Conservation (phyloP, 2,329 filamentous ascomycete species). For the Magnaporthiopsis rhizophila region DNA sequence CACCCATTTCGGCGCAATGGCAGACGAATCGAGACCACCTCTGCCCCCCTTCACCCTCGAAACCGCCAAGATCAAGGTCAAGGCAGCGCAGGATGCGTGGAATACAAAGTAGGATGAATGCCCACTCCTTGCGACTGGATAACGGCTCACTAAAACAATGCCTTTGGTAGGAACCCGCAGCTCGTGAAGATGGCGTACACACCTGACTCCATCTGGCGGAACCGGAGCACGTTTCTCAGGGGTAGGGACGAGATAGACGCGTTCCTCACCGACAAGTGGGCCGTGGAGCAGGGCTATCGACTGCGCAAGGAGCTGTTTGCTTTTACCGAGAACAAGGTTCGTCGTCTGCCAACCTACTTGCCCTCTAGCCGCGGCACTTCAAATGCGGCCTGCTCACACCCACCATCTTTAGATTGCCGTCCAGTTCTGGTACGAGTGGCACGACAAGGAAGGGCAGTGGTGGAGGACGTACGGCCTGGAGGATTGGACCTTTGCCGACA, state of each 20-base stretch:
- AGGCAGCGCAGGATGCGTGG: conserved; percentile 76
- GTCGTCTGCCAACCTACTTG: background rate
- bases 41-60: conserved; percentile 67
- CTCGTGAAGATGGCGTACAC: conserved; percentile 67
- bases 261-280: conserved; percentile 69
- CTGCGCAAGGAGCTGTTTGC: conserved; percentile 80
- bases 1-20: conserved; percentile 12
- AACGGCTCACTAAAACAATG: too few species aligned
- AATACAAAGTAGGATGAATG: conserved; percentile 53
- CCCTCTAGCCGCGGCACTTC: background rate
- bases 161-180: conserved; percentile 47
- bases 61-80: conserved; percentile 68
- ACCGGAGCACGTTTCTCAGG: conserved; percentile 60
- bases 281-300: conserved; percentile 60
- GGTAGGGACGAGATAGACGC: conserved; percentile 60
- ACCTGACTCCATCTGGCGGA: conserved; percentile 70
- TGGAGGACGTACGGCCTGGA: conserved; percentile 82
- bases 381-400: background rate
- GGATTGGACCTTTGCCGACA: conserved; percentile 66
- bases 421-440: conserved; percentile 86
- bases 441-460: conserved; percentile 65
- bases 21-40: conserved; percentile 29
- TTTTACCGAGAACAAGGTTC: conserved; percentile 57
- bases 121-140: too few species aligned
- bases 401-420: conserved; percentile 56